phyloP scores from a whole-genome alignment of 139 green algal species.

The Picochlorum sp. region DNA sequence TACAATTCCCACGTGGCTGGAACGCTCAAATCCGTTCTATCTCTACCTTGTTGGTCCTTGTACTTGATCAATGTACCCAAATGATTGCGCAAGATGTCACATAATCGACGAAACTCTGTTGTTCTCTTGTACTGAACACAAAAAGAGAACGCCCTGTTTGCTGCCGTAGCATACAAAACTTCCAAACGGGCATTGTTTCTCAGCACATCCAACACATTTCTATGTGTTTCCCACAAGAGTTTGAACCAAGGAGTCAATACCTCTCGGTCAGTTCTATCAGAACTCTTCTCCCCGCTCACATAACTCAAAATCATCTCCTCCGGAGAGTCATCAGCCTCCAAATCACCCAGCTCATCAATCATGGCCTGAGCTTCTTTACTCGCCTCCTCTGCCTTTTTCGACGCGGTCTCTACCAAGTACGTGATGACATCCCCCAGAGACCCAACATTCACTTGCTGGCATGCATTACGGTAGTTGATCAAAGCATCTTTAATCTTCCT shows the following conservation, averaged over 20 bases:
- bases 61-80: conserved; percentile 92
- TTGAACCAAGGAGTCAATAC: conserved; percentile 99
- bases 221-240: conserved; percentile 98
- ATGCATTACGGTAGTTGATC: conserved; percentile 97
- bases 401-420: conserved; percentile 89
- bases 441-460: conserved; percentile 88
- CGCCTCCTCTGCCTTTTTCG: conserved; percentile 80
- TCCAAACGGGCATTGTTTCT: conserved; percentile 97
- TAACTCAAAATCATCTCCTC: conserved; percentile 98
- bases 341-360: conserved; percentile 77
- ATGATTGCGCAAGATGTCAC: conserved; percentile 97
- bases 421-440: conserved; percentile 98
- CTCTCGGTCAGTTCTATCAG: conserved; percentile 91
- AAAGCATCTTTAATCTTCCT: conserved; percentile 95
- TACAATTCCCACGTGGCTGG: conserved; percentile 86
- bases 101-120: conserved; percentile 95
- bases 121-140: conserved; percentile 96
- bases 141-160: conserved; percentile 75
- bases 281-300: conserved; percentile 84
- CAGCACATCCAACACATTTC: conserved; percentile 87
- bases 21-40: conserved; percentile 81
- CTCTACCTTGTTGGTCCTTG: conserved; percentile 62
- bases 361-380: conserved; percentile 61
- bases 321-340: conserved; percentile 89
- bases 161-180: conserved; percentile 86